A percentile compares a stretch with the other conserved stretches of the same genome.
Evolutionary conservation across 805 yeast species (phyloP).

Genomic region (Metschnikowia picachoensis): DNA sequence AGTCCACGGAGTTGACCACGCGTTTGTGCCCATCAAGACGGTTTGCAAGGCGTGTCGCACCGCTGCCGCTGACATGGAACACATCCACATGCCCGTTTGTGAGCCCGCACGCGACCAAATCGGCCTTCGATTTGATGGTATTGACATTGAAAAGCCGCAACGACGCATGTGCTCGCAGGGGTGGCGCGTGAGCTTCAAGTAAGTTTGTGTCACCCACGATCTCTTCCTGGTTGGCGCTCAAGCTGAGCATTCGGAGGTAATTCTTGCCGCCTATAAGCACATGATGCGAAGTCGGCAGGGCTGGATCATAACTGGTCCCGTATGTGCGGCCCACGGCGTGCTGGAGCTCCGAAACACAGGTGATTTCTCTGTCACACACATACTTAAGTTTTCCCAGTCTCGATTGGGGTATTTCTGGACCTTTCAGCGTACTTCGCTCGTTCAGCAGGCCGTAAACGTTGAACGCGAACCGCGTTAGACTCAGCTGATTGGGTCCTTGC

Average conservation of each 20-base stretch:
- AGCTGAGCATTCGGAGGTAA: conserved; percentile 31
- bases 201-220: conserved; percentile 34
- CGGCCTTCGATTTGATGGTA: conserved; percentile 33
- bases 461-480: conserved; percentile 54
- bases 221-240: conserved; percentile 29
- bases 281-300: conserved; percentile 24
- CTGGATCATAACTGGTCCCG: conserved; percentile 7
- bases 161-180: conserved; percentile 11
- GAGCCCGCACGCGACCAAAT: conserved; percentile 38
- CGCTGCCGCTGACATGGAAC: conserved; percentile 30
- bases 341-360: conserved; percentile 25
- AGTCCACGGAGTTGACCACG: conserved; percentile 41
- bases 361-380: conserved; percentile 22
- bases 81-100: conserved; percentile 34
- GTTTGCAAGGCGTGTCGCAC: conserved; percentile 27
- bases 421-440: conserved; percentile 17
- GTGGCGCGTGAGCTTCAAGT: conserved; percentile 22
- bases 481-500: conserved; percentile 16
- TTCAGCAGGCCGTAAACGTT: conserved; percentile 49
- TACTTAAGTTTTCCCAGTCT: conserved; percentile 15
- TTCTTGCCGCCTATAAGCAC: conserved; percentile 42
- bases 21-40: conserved; percentile 39
- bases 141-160: conserved; percentile 33
- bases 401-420: conserved; percentile 6
- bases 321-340: conserved; percentile 18